Evolutionary conservation across 495 filamentous ascomycete genomes (phyloP), one percentile per base, ranked within the genome.

Genomic region (Neurospora cerealis): DNA sequence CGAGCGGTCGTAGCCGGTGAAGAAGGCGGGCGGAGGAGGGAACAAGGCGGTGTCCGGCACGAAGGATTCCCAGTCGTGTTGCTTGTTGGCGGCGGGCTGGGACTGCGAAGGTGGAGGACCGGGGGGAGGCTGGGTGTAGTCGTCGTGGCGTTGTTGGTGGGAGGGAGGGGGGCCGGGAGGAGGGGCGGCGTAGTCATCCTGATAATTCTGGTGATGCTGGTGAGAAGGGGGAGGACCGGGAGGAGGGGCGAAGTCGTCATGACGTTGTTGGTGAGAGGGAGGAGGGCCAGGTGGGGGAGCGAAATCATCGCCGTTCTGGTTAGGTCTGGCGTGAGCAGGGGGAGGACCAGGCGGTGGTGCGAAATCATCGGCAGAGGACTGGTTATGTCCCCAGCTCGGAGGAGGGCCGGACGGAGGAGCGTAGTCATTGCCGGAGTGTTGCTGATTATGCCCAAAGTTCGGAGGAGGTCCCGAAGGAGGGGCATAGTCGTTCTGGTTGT

Each of bases 31-130:
- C 0, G 95, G 93, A 2, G 95, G 95, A 0, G 94, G 94, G 70
- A 97, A 90, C 42, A 90, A 86, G 1, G 93, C 83, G 36, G 88
- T 96, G 80, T 97, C 94, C 4, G 92, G 93, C 13, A 96, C 89
- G 6, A 89, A 86, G 36, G 88, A 85, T 77, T 91, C 86, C 94
- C 93, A 96, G 84, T 94, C 92, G 79, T 96, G 92, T 77, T 91
- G 41, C 74, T 78, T 75, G 73, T 46, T 10, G 9, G 42, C n/a
- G 9, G 77, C 69, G 37, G n/a, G 36, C 19, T 73, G 69, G 32
- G 80, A 70, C 71, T 85, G 69, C 36, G 87, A 84, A 37, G 90
- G 88, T 7, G 88, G 88, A 1, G 84, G 83, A 1, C 82, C 85
- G 0, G 82, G 79, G 0, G 84, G 85, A 5, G 86, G 81, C 7